These are phyloP conservation scores for Arctium lappa DNA, from an alignment of 129 eudicot genomes.

Conservation along the genomic window DNA sequence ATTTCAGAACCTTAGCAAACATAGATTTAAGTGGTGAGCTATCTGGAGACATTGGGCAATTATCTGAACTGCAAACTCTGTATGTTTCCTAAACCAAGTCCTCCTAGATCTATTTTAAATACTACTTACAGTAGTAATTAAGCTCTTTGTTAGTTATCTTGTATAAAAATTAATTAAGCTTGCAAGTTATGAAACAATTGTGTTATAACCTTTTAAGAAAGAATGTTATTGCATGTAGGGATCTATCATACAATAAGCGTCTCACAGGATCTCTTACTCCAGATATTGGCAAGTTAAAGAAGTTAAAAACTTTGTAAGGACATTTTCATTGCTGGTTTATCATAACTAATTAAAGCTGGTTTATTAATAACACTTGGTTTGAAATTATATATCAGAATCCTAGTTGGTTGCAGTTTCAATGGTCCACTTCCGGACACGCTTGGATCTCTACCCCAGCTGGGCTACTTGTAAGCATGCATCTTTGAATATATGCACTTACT, in stretches of 20 bases:
- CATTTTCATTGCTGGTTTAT: background rate
- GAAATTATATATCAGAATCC: constrained; percentile 43
- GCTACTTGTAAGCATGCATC: constrained; percentile 54
- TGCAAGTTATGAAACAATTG: background rate
- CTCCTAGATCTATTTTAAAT: background rate
- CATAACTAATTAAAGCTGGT: background rate
- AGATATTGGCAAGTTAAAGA: constrained; percentile 59
- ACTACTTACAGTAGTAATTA: background rate
- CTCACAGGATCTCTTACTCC: constrained; percentile 73
- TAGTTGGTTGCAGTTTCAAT: constrained; percentile 79
- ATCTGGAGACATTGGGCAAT: constrained; percentile 55
- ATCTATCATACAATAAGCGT: constrained; percentile 73
- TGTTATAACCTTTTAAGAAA: background rate
- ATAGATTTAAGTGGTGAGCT: constrained; percentile 50
- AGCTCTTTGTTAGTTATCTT: background rate
- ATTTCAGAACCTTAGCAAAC: constrained; percentile 65
- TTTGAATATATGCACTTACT: background rate
- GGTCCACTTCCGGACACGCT: constrained; percentile 72
- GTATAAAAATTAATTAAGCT: background rate
- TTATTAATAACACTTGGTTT: constrained; percentile 18
- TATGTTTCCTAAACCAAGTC: constrained; percentile 31
- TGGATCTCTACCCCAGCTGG: constrained; percentile 63
- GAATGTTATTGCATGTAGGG: constrained; percentile 42
- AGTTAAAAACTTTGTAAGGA: constrained; percentile 75
- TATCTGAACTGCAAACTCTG: constrained; percentile 71